Evolutionary conservation across 2,329 filamentous ascomycete species (phyloP), one percentile per base, ranked within the genome.

Genomic region (Beauveria australis): DNA sequence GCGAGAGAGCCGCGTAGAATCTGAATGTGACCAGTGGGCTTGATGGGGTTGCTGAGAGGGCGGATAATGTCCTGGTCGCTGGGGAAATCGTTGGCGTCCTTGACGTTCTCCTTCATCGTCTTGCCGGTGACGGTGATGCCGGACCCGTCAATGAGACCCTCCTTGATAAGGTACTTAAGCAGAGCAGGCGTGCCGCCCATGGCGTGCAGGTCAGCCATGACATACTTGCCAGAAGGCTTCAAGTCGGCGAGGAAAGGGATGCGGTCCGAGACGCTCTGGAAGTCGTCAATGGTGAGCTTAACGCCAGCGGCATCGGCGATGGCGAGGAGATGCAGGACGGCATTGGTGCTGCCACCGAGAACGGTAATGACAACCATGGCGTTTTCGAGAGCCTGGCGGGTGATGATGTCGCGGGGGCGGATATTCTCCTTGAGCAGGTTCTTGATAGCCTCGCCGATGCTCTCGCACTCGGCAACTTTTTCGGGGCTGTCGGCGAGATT

Each of bases 81-180:
- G 2, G 89, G 86, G 78, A 91, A 88, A 5, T 84, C 86, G 12
- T 88, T 87, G 74, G 85, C 88, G n/a, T 82, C 78, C 57, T 85
- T 85, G 40, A 96, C 86, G 73, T 96, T 97, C 75, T 96, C 81
- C 62, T 89, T 90, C 64, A 96, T 79, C 1, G 91, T 96, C 79
- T 94, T 94, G 59, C 92, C 92, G 0, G 92, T 96, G 12, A 96
- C 88, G 5, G 92, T 96, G 14, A 88, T 83, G 63, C 91, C 90
- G 53, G 80, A 83, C 63, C 92, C 92, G 66, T 94, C 86, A 57
- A 97, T 82, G 47, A 96, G 76, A 7, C 89, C 89, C 62, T 92
- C 91, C 64, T 89, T 89, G 64, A 95, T 83, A 48, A 97, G 83
- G 70, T 93, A 85, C 76, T 95, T 95, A 73, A 95, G 89, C 6